These are phyloP conservation scores for Solanum dulcamara DNA, from an alignment of 257 asterid genomes.

Conservation along the genomic window DNA sequence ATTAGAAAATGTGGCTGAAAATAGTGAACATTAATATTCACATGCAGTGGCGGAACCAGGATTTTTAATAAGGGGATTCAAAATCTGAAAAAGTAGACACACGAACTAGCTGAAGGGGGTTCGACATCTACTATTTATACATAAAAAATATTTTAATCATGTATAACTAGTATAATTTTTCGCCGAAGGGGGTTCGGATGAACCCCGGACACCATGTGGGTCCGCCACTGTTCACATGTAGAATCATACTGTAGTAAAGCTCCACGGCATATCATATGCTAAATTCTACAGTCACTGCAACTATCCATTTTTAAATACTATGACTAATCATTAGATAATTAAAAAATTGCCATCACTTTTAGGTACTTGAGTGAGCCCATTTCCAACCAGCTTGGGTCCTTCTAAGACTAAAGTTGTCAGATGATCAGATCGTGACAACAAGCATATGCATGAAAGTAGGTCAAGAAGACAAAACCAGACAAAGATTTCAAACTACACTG, in stretches of 20 bases:
- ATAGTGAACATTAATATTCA: neutral
- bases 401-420: neutral
- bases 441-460: neutral
- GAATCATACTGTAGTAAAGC: neutral
- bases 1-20: neutral
- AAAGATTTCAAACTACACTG: neutral
- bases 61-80: too few relatives aligned
- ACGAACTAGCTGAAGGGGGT: too few relatives aligned
- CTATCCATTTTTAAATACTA: neutral
- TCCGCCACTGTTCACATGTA: neutral
- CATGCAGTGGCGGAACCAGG: too few relatives aligned
- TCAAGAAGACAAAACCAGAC: neutral
- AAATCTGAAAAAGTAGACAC: too few relatives aligned
- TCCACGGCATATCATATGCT: neutral
- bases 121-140: too few relatives aligned
- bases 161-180: too few relatives aligned
- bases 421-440: neutral
- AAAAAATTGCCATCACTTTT: neutral
- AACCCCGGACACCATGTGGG: too few relatives aligned
- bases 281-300: neutral
- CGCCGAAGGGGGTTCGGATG: too few relatives aligned
- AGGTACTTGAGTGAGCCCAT: neutral
- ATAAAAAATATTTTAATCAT: too few relatives aligned
- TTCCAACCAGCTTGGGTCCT: neutral
- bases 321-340: neutral